Base-by-base conservation (phyloP, 352 stramenopile genomes). In the Phytophthora capsici region DNA sequence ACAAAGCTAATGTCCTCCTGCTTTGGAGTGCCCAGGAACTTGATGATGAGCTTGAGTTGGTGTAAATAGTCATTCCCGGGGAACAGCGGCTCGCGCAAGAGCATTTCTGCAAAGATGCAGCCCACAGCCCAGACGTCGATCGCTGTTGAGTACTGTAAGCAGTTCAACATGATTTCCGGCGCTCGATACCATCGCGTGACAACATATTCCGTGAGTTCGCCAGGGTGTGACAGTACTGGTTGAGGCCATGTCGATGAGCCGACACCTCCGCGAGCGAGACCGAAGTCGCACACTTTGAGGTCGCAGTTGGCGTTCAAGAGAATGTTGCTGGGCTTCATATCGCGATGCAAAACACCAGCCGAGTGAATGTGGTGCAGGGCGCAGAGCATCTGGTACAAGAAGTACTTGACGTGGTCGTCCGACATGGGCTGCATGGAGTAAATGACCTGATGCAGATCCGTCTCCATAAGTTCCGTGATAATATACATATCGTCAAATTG, bases 61-160 rank as follows among this genome's bases (percentile, higher is more conserved):
- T 94, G 80, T 38, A 93, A 85, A 68, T 92, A 94, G 66, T 94
- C 86, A 34, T 94, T 89, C 47, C 86, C 86, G 3, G 83, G 94
- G 64, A 99, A 99, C 30, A 99, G 87, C 44, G 97, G 96, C 70
- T 99, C 98, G 36, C 97, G 84, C 34, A 91, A 67, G 16, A 99
- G 86, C 63, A 99, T 94, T 79, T 99, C 98, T 14, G 94, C 98
- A 67, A 99, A 98, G 61, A 99, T 99, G 69, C 98, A 99, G 16
- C 97, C 98, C 17, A 98, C 94, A 52, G 86, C 88, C 94, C 94
- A 98, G 14, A 98, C 71, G 66, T 98, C 94, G 56, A 99, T 93
- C 19, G 91, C 86, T 62, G 96, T 90, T 3, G 89, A 96, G 75
- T 99, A 99, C 32, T 98, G 79, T 38, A 98, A 84, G 62, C 91